These are phyloP conservation scores for Rhizopogon parksii DNA, from an alignment of 1,284 basidiomycete genomes.

Conservation along the genomic window DNA sequence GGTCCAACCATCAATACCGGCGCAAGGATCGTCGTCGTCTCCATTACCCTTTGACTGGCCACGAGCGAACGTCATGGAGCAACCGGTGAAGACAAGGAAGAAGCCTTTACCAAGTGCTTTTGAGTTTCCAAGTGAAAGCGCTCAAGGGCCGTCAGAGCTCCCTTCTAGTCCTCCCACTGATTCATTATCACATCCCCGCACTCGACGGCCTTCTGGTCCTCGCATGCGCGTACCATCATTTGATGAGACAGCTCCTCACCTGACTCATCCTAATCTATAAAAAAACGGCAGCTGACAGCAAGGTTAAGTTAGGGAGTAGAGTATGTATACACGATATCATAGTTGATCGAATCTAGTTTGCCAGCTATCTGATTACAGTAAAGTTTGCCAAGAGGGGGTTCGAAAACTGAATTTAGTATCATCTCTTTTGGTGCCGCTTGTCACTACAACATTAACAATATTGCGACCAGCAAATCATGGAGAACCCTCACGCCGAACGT, in stretches of 20 bases:
- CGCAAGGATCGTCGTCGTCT: slow-evolving; percentile 3
- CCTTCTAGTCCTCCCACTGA: slow-evolving; percentile 5
- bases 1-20: slow-evolving; percentile 18
- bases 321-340: not conserved
- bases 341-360: not conserved
- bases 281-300: no score
- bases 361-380: not conserved
- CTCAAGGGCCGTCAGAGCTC: slow-evolving; percentile 7
- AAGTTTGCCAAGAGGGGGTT: not conserved
- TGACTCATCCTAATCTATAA: not conserved
- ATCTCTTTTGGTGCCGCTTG: not conserved
- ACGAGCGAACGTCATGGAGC: slow-evolving; percentile 38
- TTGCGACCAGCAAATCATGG: slow-evolving; percentile 42
- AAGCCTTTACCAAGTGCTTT: slow-evolving; percentile 22
- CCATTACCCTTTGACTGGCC: slow-evolving; percentile 51
- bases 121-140: slow-evolving; percentile 16
- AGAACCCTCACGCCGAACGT: slow-evolving; percentile 87
- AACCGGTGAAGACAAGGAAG: slow-evolving; percentile 28
- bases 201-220: slow-evolving; percentile 35
- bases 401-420: not conserved
- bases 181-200: slow-evolving; percentile 19
- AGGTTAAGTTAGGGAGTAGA: not conserved
- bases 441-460: not conserved
- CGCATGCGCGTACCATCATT: slow-evolving; percentile 20
- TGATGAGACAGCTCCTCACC: slow-evolving; percentile 12